phyloP scores from a whole-genome alignment of 805 yeast species.

The Wickerhamiella siamensis region DNA sequence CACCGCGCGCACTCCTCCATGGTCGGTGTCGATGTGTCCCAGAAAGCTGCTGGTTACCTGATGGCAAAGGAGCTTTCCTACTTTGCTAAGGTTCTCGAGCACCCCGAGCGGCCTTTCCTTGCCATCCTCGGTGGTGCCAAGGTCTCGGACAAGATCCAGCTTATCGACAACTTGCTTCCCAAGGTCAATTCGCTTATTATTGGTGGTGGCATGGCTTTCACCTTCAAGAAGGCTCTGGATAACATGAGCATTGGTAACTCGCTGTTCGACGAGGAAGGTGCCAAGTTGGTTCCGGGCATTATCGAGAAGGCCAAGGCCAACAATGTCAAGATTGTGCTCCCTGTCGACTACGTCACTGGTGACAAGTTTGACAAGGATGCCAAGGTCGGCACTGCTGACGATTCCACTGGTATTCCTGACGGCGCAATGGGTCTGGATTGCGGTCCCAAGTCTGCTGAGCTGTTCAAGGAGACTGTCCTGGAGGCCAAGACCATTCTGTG shows the following conservation, averaged over 20 bases:
- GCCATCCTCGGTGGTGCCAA: constrained; percentile 99
- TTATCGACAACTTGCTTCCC: constrained; percentile 84
- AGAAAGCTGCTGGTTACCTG: constrained; percentile 97
- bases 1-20: constrained; percentile 99
- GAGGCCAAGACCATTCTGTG: constrained; percentile 96
- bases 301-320: constrained; percentile 93
- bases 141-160: constrained; percentile 96
- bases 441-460: constrained; percentile 77
- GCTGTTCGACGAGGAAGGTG: constrained; percentile 83
- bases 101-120: constrained; percentile 95
- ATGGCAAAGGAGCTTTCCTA: constrained; percentile 93
- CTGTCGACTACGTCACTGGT: constrained; percentile 92
- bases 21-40: constrained; percentile 93
- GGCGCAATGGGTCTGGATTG: constrained; percentile 92
- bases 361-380: constrained; percentile 92
- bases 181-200: constrained; percentile 88
- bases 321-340: constrained; percentile 84
- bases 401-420: constrained; percentile 85
- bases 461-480: constrained; percentile 69
- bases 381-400: constrained; percentile 66
- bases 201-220: constrained; percentile 99
- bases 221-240: constrained; percentile 88
- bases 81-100: constrained; percentile 96
- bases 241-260: constrained; percentile 83
- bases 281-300: constrained; percentile 84